Percentiles rank a stretch among this genome's conserved stretches.
phyloP scores from a whole-genome alignment of 2,329 filamentous ascomycete species.

The Microsporum audouinii region DNA sequence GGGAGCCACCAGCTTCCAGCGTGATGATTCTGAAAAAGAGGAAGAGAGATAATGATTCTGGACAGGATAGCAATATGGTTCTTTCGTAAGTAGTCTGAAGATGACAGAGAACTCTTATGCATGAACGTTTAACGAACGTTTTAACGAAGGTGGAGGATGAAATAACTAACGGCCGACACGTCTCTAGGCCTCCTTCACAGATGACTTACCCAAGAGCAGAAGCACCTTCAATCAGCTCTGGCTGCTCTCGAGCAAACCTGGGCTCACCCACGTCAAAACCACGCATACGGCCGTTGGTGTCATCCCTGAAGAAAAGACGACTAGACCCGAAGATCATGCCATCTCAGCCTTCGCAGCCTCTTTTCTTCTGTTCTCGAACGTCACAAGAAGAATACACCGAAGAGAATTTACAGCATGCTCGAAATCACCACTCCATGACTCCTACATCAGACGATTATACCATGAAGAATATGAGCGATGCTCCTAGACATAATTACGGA shows the following conservation, averaged over 20 bases:
- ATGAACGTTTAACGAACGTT: neutral
- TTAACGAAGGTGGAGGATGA: neutral
- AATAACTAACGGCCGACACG: neutral
- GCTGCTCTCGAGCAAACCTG: neutral
- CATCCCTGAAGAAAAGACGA: conserved; percentile 3
- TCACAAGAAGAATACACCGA: neutral
- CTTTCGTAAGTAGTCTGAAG: neutral
- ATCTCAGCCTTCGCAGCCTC: neutral
- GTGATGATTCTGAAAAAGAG: conserved; percentile 1
- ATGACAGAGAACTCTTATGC: neutral
- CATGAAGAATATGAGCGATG: neutral
- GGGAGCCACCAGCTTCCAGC: neutral
- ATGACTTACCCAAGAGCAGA: neutral
- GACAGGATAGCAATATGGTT: neutral
- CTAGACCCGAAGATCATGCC: neutral
- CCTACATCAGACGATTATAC: neutral
- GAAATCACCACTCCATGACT: neutral
- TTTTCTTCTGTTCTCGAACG: neutral
- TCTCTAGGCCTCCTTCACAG: neutral
- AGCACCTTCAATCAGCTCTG: neutral
- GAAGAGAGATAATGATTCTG: neutral
- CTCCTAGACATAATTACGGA: neutral
- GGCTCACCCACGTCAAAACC: neutral
- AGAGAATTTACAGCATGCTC: neutral
- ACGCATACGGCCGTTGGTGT: neutral